These are phyloP conservation scores for Colletotrichum phormii DNA, from an alignment of 2,329 filamentous ascomycete genomes.

Conservation along the genomic window DNA sequence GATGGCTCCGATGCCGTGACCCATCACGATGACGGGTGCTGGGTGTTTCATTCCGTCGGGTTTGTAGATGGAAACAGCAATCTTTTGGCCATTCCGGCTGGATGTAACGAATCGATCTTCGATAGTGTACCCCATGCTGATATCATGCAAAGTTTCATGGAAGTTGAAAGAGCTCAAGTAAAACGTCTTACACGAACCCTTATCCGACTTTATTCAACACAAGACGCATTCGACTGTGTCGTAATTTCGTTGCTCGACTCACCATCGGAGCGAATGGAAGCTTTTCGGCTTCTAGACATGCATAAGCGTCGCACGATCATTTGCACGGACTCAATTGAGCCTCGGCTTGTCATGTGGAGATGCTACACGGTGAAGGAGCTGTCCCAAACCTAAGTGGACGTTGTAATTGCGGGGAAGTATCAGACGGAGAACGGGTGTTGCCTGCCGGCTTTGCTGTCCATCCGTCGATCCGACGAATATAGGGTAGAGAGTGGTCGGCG, in stretches of 20 bases:
- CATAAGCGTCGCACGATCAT: background rate
- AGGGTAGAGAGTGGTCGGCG: background rate
- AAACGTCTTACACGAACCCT: background rate
- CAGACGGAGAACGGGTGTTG: background rate
- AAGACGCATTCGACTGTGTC: background rate
- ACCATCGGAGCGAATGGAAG: background rate
- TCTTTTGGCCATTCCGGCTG: conserved; percentile 14
- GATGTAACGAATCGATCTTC: conserved; percentile 22
- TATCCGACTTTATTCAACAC: background rate
- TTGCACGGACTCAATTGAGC: background rate
- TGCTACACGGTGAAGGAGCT: conserved; percentile 10
- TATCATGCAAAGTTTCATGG: background rate
- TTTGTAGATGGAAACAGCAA: conserved; percentile 27
- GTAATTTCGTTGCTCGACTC: background rate
- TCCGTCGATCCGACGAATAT: background rate
- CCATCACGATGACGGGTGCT: conserved; percentile 22
- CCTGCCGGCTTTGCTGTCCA: background rate
- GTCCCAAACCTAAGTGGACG: conserved; percentile 4
- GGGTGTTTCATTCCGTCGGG: conserved; percentile 10
- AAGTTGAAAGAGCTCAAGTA: background rate
- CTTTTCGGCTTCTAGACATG: background rate
- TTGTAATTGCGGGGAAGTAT: conserved; percentile 25
- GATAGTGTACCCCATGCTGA: conserved; percentile 27
- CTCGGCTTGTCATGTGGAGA: conserved; percentile 18
- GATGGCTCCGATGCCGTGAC: conserved; percentile 28